phyloP scores from a whole-genome alignment of 805 yeast species.

The Sungouiella thailandica region DNA sequence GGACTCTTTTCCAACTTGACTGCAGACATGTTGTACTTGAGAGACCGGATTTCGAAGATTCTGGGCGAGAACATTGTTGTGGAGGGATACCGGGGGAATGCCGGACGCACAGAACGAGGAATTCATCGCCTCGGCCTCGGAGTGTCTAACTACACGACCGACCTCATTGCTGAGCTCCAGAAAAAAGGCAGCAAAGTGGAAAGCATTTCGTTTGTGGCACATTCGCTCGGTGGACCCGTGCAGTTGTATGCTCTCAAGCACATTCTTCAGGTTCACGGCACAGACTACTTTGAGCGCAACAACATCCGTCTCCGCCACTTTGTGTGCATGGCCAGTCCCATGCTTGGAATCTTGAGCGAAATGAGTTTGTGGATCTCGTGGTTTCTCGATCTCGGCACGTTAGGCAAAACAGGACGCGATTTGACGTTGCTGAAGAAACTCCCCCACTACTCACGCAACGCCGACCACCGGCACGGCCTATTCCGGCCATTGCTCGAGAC shows the following conservation, averaged over 20 bases:
- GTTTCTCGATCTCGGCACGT: conserved; percentile 40
- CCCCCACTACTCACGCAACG: conserved; percentile 17
- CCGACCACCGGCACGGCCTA: conserved; percentile 8
- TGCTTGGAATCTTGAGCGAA: conserved; percentile 39
- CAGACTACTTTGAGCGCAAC: conserved; percentile 23
- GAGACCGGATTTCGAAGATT: conserved; percentile 24
- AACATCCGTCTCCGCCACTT: conserved; percentile 29
- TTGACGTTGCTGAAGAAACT: conserved; percentile 32
- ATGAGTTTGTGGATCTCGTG: conserved; percentile 35
- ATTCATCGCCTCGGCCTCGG: conserved; percentile 31
- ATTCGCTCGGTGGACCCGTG: conserved; percentile 40
- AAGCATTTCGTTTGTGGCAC: conserved; percentile 38
- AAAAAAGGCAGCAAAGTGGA: conserved; percentile 13
- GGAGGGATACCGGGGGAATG: conserved; percentile 36
- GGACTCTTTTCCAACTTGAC: conserved; percentile 40
- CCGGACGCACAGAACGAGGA: conserved; percentile 40
- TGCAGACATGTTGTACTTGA: conserved; percentile 40
- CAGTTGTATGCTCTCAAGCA: conserved; percentile 39
- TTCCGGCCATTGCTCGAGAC: conserved; percentile 34
- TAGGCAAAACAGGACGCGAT: conserved; percentile 44
- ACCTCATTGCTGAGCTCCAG: conserved; percentile 14
- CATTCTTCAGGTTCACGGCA: conserved; percentile 27
- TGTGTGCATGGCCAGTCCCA: conserved; percentile 39
- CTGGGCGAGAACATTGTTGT: conserved; percentile 30
- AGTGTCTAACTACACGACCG: conserved; percentile 25